Base-by-base conservation (phyloP, 2,329 filamentous ascomycete species). In the Boeremia lycopersici region DNA sequence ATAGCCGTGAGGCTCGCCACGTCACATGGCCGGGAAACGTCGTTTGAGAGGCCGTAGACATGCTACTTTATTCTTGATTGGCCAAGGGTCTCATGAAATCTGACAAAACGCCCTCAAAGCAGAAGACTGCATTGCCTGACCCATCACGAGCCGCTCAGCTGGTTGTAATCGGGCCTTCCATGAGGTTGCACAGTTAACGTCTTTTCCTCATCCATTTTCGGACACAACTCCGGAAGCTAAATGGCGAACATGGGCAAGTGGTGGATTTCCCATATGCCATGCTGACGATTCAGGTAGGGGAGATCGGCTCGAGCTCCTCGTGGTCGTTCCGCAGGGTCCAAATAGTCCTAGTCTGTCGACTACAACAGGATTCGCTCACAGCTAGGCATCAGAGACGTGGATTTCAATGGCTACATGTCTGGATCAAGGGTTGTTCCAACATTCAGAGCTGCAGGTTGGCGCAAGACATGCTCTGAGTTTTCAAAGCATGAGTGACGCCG, bases 251-350 rank as follows among this genome's bases (percentile, higher is more conserved):
- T 48, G 39, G 39, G 26, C 4, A 13, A 38, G 42, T 48, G 28
- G 23, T 29, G 3, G 17, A 34, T 47, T 42, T 30, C 7, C 36
- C 49, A 33, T 35, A 42, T 8, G 26, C 26, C 19, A 28, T 43
- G 31, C 34, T 54, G 23, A 39, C 25, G 12, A 13, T 40, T 4
- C 12, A 34, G 13, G 10, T 23, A 7, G 13, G 13, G 11, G 12
- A 25, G 2, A 35, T 26, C 8, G 45, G 45, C 45, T 54, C 51
- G 45, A 54, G 51, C 45, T 48, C 45, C 45, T 48, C 45, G 40
- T 54, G 51, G 45, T 40, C 9, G 31, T 53, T 45, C 42, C 30
- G 38, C 38, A 48, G 31, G 31, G 31, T 31, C n/a, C 28, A 11
- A 17, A 33, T 1, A 30, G 30, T 30, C 25, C 29, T 35, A 30